Conservation (phyloP, 1,139 yeast genomes). For the Geotrichum candidum region DNA sequence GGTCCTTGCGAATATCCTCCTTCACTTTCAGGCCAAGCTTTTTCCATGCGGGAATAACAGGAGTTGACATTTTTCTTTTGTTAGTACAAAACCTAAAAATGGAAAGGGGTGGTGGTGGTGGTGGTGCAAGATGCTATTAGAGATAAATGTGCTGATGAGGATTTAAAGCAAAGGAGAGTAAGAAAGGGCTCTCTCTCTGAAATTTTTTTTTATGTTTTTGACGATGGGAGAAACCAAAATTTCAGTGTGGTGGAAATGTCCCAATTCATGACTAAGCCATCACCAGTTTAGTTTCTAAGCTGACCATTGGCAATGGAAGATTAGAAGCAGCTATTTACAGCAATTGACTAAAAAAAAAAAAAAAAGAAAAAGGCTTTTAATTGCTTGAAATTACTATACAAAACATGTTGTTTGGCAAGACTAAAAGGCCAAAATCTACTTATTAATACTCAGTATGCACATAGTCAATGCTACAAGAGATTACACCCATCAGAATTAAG, state of each 20-base stretch:
- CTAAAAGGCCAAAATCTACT: too few species aligned
- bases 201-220: background rate
- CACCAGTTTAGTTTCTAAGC: background rate
- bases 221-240: background rate
- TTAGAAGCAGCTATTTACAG: background rate
- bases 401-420: too few species aligned
- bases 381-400: too few species aligned
- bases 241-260: background rate
- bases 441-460: too few species aligned
- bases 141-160: background rate
- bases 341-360: too few species aligned
- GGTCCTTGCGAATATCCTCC: conserved; percentile 17
- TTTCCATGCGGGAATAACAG: conserved; percentile 87
- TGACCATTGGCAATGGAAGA: background rate
- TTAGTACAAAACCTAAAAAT: background rate
- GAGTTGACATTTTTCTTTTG: conserved; percentile 2
- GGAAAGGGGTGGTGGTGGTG: background rate
- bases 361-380: too few species aligned
- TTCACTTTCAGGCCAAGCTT: conserved; percentile 64
- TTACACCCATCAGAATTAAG: too few species aligned
- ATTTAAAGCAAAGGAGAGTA: background rate
- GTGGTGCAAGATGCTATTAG: background rate
- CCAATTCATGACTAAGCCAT: background rate
- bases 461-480: too few species aligned
- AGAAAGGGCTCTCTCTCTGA: background rate